Percentiles rank a stretch among this genome's conserved stretches.
These are phyloP conservation scores for Amauroascus niger DNA, from an alignment of 2,329 filamentous ascomycete genomes.

Conservation along the genomic window DNA sequence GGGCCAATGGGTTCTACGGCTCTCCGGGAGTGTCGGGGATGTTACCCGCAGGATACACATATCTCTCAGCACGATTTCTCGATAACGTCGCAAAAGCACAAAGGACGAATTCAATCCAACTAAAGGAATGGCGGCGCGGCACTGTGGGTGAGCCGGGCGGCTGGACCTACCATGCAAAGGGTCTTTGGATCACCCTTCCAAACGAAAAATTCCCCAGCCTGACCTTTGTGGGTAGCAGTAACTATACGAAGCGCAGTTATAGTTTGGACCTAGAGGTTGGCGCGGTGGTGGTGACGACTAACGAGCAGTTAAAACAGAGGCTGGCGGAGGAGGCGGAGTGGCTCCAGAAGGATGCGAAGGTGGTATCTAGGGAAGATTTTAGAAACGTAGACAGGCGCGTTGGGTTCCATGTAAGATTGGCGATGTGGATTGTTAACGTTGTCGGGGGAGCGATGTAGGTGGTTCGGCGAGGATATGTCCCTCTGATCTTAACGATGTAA, in stretches of 20 bases:
- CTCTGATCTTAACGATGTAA: too few relatives aligned
- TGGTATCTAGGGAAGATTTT: conserved; percentile 67
- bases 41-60: conserved; percentile 82
- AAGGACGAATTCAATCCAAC: conserved; percentile 50
- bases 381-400: conserved; percentile 73
- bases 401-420: conserved; percentile 69
- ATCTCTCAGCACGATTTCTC: conserved; percentile 74
- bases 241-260: conserved; percentile 93
- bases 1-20: conserved; percentile 90
- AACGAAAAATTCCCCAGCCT: conserved; percentile 58
- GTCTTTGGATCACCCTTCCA: conserved; percentile 68
- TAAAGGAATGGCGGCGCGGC: conserved; percentile 83
- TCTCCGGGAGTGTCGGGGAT: conserved; percentile 82
- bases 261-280: conserved; percentile 85
- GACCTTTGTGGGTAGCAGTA: conserved; percentile 80
- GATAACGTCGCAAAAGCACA: conserved; percentile 48
- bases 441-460: conserved; percentile 74
- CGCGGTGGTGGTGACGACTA: conserved; percentile 70
- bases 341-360: conserved; percentile 63
- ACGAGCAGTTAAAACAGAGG: conserved; percentile 59
- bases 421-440: conserved; percentile 86
- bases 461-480: neutral
- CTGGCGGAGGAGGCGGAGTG: conserved; percentile 72
- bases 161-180: conserved; percentile 98
- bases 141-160: conserved; percentile 69